phyloP scores from a whole-genome alignment of 305 asterid species.

The Caryopteris hybrid region DNA sequence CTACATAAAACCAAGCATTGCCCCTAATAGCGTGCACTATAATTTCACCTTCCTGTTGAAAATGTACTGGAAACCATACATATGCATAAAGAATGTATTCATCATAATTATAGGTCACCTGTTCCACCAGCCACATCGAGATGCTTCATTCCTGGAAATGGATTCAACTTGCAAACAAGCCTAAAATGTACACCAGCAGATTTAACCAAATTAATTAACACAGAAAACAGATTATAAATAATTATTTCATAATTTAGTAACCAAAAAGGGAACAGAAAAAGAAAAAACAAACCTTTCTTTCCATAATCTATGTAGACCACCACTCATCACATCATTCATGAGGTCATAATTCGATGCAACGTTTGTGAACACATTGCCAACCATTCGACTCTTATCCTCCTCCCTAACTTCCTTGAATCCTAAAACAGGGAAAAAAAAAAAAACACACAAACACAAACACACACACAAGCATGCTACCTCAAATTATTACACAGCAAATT shows the following conservation, averaged over 20 bases:
- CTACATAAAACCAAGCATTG: background rate
- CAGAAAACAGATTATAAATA: too few relatives aligned
- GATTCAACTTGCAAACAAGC: conserved; percentile 78
- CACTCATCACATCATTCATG: conserved; percentile 96
- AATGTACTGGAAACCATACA: background rate
- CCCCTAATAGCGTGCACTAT: background rate
- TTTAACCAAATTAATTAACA: background rate
- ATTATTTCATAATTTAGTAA: conserved; percentile 4
- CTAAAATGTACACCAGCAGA: conserved; percentile 31
- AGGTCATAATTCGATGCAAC: conserved; percentile 83
- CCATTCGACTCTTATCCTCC: conserved; percentile 80
- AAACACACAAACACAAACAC: too few relatives aligned
- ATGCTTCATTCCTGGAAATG: conserved; percentile 95
- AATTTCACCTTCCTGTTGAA: background rate
- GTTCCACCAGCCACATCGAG: conserved; percentile 99
- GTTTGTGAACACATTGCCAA: conserved; percentile 78
- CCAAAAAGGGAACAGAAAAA: background rate
- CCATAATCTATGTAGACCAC: conserved; percentile 88
- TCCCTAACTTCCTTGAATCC: conserved; percentile 82
- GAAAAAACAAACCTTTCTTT: conserved; percentile 58
- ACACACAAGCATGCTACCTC: background rate
- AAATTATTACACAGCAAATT: background rate
- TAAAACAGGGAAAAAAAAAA: conserved; percentile 14
- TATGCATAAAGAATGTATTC: background rate
- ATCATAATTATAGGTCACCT: conserved; percentile 38